Percentiles rank a stretch among this genome's conserved stretches.
phyloP scores from a whole-genome alignment of 371 early-diverging fungal species.

The Mortierella sp. region DNA sequence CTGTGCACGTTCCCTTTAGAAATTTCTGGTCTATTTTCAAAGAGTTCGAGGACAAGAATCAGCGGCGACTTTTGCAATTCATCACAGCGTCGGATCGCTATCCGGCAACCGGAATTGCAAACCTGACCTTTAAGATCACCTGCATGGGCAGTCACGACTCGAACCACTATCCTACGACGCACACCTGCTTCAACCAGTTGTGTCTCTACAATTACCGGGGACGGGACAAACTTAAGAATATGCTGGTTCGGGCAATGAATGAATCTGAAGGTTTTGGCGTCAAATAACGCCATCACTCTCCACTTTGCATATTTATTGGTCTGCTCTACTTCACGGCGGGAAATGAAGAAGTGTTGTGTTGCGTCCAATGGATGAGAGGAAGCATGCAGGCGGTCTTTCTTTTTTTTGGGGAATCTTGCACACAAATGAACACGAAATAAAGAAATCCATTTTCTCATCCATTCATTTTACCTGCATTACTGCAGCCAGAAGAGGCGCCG shows the following conservation, averaged over 20 bases:
- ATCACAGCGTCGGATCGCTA: constrained; percentile 98
- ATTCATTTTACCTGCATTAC: not conserved
- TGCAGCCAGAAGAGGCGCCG: not conserved
- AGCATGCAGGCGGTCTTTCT: not conserved
- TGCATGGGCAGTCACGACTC: constrained; percentile 82
- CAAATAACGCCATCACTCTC: constrained; percentile 36
- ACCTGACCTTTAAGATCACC: constrained; percentile 82
- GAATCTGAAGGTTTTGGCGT: constrained; percentile 95
- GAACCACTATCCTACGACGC: constrained; percentile 90
- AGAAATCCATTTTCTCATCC: not conserved
- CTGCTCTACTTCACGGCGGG: not conserved
- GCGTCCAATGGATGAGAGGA: not conserved
- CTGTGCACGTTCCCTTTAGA: constrained; percentile 44
- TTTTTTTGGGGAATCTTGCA: constrained; percentile 5
- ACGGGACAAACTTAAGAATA: constrained; percentile 83
- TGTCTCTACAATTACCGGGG: constrained; percentile 85
- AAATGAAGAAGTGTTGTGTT: not conserved
- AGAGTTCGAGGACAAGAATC: constrained; percentile 75
- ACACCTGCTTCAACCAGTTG: constrained; percentile 98
- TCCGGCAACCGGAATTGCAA: constrained; percentile 90
- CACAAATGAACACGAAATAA: not conserved
- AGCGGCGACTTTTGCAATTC: constrained; percentile 90
- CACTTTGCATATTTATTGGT: not conserved
- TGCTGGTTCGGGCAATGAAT: constrained; percentile 86
- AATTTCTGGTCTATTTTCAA: constrained; percentile 94